Conservation (phyloP, 2,329 filamentous ascomycete genomes). For the Botrytis pseudocinerea region DNA sequence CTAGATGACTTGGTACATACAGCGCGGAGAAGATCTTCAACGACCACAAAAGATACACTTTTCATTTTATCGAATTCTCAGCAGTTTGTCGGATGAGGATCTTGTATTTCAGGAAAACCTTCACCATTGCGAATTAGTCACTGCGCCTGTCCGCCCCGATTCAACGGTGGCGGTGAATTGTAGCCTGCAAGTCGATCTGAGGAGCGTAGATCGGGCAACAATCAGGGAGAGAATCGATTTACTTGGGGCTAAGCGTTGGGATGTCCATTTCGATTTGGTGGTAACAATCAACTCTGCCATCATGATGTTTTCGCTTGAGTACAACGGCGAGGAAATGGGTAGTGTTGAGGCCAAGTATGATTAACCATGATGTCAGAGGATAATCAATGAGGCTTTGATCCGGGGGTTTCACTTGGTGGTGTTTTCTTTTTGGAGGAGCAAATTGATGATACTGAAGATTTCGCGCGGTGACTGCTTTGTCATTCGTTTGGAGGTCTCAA, state of each 20-base stretch:
- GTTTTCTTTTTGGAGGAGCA: not conserved
- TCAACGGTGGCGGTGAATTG: not conserved
- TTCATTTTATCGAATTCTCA: conserved; percentile 27
- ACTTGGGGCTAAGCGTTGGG: not conserved
- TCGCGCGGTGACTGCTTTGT: not conserved
- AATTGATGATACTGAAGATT: not conserved
- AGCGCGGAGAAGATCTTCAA: conserved; percentile 28
- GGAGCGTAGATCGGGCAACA: fast-evolving
- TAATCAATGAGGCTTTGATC: not conserved
- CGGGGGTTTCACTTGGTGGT: not conserved
- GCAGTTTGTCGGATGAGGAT: not conserved
- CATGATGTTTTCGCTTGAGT: conserved; percentile 16
- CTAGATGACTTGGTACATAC: conserved; percentile 36
- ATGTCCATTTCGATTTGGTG: too few relatives aligned
- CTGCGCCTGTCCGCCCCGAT: not conserved
- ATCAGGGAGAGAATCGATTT: not conserved
- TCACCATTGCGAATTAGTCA: not conserved
- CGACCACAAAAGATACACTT: conserved; percentile 26
- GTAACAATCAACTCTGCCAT: too few relatives aligned
- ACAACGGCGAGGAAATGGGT: not conserved
- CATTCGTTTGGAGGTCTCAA: not conserved
- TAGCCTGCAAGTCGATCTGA: not conserved
- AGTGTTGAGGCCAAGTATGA: conserved; percentile 15
- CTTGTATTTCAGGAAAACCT: not conserved
- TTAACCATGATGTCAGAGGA: not conserved